Evolutionary conservation across 345 rosid genomes (phyloP).

Genomic region (Populus simonii): DNA sequence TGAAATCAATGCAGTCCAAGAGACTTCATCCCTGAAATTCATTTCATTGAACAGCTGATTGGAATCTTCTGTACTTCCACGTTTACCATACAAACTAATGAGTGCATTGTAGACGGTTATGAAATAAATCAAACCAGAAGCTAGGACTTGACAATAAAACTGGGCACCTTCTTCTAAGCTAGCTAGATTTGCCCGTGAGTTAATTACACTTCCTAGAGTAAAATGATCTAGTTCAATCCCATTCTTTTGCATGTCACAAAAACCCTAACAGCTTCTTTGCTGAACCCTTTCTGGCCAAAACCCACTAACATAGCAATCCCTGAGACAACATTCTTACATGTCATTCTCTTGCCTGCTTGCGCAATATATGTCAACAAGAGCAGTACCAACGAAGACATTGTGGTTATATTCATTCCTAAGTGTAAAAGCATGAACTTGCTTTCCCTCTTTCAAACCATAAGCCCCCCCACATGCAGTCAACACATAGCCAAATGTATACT

Average conservation of each 20-base stretch:
- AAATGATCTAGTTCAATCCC: conserved; percentile 79
- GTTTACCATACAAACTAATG: conserved; percentile 82
- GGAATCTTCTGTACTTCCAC: conserved; percentile 73
- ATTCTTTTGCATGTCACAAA: conserved; percentile 66
- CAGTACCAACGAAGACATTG: conserved; percentile 77
- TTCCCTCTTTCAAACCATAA: conserved; percentile 58
- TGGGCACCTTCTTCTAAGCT: conserved; percentile 90
- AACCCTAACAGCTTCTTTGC: conserved; percentile 69
- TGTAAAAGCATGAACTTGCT: conserved; percentile 61
- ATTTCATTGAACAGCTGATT: conserved; percentile 62
- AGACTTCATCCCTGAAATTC: conserved; percentile 69
- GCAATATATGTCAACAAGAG: conserved; percentile 96
- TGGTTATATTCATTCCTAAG: conserved; percentile 53
- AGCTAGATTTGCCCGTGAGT: conserved; percentile 84
- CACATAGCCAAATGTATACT: conserved; percentile 79
- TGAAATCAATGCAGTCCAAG: conserved; percentile 92
- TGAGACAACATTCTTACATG: conserved; percentile 70
- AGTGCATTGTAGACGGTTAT: conserved; percentile 79
- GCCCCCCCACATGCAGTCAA: conserved; percentile 75
- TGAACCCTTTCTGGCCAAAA: conserved; percentile 74
- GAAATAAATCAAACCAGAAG: conserved; percentile 60
- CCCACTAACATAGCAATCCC: conserved; percentile 97
- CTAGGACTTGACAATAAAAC: conserved; percentile 67
- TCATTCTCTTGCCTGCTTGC: conserved; percentile 56
- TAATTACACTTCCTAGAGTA: conserved; percentile 81